Percentiles rank a stretch among this genome's conserved stretches.
Conservation (phyloP, 371 early-diverging fungal species). For the Mucor mucedo region DNA sequence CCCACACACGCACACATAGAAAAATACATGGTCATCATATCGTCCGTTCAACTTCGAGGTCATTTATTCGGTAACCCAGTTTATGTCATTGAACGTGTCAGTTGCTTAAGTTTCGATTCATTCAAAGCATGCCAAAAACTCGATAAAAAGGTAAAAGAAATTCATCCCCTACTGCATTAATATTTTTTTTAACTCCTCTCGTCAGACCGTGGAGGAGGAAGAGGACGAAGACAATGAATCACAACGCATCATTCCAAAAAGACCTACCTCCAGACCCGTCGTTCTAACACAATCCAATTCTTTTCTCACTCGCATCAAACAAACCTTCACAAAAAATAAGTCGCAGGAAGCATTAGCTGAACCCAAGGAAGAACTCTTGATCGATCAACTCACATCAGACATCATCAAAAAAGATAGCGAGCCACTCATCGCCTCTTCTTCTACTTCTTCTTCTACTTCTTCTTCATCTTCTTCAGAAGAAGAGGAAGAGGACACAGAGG, state of each 20-base stretch:
- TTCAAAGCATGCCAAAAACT: constrained; percentile 32
- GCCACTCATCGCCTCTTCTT: constrained; percentile 20
- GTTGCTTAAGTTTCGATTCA: constrained; percentile 49
- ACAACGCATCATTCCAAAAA: not conserved
- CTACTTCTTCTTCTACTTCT: constrained; percentile 21
- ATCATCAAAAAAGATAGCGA: constrained; percentile 3
- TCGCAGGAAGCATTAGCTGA: not conserved
- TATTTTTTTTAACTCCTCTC: not conserved
- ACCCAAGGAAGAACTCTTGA: constrained; percentile 15
- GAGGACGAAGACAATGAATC: constrained; percentile 19
- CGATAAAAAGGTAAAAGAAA: constrained; percentile 19
- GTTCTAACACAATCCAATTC: constrained; percentile 30
- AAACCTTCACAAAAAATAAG: constrained; percentile 30
- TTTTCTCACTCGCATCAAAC: constrained; percentile 33
- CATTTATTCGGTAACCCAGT: constrained; percentile 49
- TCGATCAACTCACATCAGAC: constrained; percentile 18
- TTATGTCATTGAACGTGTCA: constrained; percentile 51
- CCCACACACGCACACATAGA: constrained; percentile 1
- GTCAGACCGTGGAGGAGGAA: constrained; percentile 2
- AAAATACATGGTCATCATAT: constrained; percentile 51
- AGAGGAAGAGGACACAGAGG: constrained; percentile 39
- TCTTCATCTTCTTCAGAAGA: constrained; percentile 19
- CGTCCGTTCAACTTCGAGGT: constrained; percentile 49
- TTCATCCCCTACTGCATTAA: not conserved
- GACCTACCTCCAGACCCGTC: constrained; percentile 14